Base-by-base conservation (phyloP, 2,329 filamentous ascomycete genomes). In the Fusarium gaditjirri region DNA sequence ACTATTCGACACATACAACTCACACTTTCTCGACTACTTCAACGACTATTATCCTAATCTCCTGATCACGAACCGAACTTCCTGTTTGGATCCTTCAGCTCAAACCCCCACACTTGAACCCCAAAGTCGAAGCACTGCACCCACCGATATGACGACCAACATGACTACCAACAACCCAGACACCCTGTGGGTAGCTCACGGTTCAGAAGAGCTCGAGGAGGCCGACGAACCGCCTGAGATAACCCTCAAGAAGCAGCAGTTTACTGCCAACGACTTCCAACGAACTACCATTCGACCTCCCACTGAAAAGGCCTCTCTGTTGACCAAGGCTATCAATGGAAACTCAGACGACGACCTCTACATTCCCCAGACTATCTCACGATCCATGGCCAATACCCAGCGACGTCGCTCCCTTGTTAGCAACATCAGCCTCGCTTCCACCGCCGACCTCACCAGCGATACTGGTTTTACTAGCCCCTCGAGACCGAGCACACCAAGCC, bases 371-470 rank as follows among this genome's bases (percentile, higher is more conserved):
- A 80, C 83, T 33, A 66, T 73, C n/a, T 55, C 65, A 38, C 62
- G 61, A 38, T 39, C 71, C n/a, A 78, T 82, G 43, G 73, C 76
- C n/a, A 77, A 76, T 58, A 80, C 78, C 27, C 80, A 82, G 38
- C 83, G 87, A 65, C 84, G 87, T 74, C 86, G 90, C 66, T 95
- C 93, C 67, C 91, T 92, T 76, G 92, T 91, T 80, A 97, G 94
- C 85, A 95, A 92, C 78, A 85, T 90, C 74, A 97, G 94, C 83
- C 83, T 92, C 66, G 88, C 93, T 49, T 97, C 95, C 4, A 97
- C 94, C 6, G 93, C 93, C 41, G 95, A 98, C 73, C 86, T 98
- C 63, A 98, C 94, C n/a, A 98, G 95, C 81, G 96, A 98, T 78
- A 96, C 93, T 64, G 95, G 94, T 65, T 84, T 97, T 65, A 97